Evolutionary conservation across 2,329 filamentous ascomycete species (phyloP), one percentile per base, ranked within the genome.

Genomic region (Pyricularia grisea): DNA sequence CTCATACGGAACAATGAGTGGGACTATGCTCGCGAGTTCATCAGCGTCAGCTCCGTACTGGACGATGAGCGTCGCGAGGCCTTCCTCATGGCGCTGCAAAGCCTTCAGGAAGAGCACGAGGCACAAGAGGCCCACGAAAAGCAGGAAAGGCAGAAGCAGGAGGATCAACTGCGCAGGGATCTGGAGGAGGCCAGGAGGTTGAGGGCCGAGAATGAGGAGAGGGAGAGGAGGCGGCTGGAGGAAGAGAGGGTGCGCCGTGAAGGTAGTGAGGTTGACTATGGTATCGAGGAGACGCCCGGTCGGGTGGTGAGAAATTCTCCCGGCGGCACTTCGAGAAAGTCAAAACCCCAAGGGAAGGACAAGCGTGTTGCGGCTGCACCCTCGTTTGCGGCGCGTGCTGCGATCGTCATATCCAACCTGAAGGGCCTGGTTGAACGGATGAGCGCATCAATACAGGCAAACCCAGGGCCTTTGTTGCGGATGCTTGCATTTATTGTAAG

Each of bases 1-100:
- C 87, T 99, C n/a, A 89, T 94, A 5, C 87, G 93, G 68, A 98
- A 97, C 74, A 89, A 92, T 69, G 93, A 98, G 80, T 99, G 95
- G 95, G 92, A 97, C 70, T 97, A 97, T 74, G 93, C 95, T 4
- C 87, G 88, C 70, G 92, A 97, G 74, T 98, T 98, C 78, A 96
- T 98, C 75, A 88, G 85, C 74, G 88, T 93, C 75, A 95, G 90
- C 77, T 89, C 94, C 65, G 88, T 97, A 30, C 85, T 99, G 1
- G 94, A 98, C 77, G 94, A 97, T 68, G 95, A 98, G 80, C 88
- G 92, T 64, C 89, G 92, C 71, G 93, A 98, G 74, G 90, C 92
- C 0, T 97, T 98, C 77, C 81, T 97, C 20, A 90, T 94, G 74
- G 94, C 94, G 4, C 83, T 98, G 20, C 88, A 96, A 76, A 90